These are phyloP conservation scores for Aschersonia sp. DNA, from an alignment of 2,329 filamentous ascomycete species.

Conservation along the genomic window DNA sequence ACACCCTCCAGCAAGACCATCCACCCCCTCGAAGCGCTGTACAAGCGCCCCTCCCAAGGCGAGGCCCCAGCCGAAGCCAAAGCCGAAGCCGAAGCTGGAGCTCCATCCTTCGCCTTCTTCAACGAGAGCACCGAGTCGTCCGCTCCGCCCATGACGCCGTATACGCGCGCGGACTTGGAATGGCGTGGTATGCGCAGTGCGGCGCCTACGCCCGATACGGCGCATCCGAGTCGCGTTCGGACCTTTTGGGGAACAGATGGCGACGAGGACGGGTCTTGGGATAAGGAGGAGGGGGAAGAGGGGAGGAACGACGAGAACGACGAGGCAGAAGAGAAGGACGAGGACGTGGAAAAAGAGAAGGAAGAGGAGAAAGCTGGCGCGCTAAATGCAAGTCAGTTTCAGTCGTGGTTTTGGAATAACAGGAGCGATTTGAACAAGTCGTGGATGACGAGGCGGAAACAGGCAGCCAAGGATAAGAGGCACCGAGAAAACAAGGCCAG, in stretches of 20 bases:
- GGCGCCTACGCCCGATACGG: slow-evolving; percentile 89
- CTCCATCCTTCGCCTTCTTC: too few species aligned
- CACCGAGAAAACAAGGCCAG: slow-evolving; percentile 50
- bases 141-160: slow-evolving; percentile 60
- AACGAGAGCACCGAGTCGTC: not conserved
- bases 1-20: slow-evolving; percentile 37
- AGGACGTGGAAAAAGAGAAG: not conserved
- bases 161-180: slow-evolving; percentile 64
- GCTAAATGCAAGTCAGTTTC: slow-evolving; percentile 36
- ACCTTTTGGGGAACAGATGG: slow-evolving; percentile 37
- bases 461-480: slow-evolving; percentile 50
- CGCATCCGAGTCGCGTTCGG: slow-evolving; percentile 54
- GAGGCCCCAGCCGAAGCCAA: slow-evolving; percentile 10
- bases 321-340: not conserved
- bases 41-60: slow-evolving; percentile 50
- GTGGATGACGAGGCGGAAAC: slow-evolving; percentile 52
- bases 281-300: slow-evolving; percentile 15
- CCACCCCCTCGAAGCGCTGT: slow-evolving; percentile 84
- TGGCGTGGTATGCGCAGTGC: slow-evolving; percentile 67
- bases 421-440: slow-evolving; percentile 48
- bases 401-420: slow-evolving; percentile 56
- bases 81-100: slow-evolving; percentile 23
- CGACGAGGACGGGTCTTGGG: slow-evolving; percentile 15
- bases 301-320: slow-evolving; percentile 6
- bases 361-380: slow-evolving; percentile 2